Percentiles rank a stretch among this genome's conserved stretches.
Evolutionary conservation across 768 basidiomycete species (phyloP).

Genomic region (Psilocybe sp.): DNA sequence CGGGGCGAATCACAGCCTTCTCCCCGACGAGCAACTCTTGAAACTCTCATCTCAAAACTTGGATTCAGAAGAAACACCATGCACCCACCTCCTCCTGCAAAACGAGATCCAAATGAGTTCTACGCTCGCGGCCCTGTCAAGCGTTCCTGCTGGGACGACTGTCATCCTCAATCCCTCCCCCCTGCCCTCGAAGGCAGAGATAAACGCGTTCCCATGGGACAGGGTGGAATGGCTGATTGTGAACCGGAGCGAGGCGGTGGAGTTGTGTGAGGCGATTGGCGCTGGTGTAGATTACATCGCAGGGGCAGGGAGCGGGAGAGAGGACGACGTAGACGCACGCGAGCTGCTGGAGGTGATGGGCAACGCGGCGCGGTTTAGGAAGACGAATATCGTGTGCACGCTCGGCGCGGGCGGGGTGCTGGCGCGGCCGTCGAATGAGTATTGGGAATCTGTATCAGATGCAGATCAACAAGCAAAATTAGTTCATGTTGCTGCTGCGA

Average conservation of each 20-base stretch:
- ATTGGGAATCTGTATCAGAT: background rate
- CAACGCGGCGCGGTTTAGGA: conserved; percentile 21
- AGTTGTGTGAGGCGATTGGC: conserved; percentile 27
- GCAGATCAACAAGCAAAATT: conserved; percentile 15
- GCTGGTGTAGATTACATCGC: background rate
- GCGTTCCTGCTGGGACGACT: conserved; percentile 17
- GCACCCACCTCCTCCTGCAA: conserved; percentile 53
- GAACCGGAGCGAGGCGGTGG: conserved; percentile 49
- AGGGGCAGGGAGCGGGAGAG: too few relatives aligned
- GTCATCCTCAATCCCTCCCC: conserved; percentile 61
- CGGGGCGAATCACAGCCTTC: conserved; percentile 50
- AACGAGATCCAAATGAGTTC: conserved; percentile 52
- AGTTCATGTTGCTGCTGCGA: conserved; percentile 46
- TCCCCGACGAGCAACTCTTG: conserved; percentile 28
- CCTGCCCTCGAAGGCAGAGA: conserved; percentile 37
- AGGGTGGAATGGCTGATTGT: conserved; percentile 54
- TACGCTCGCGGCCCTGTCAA: conserved; percentile 34
- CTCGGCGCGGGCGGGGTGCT: conserved; percentile 51
- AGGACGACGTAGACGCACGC: conserved; percentile 4
- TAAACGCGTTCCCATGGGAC: conserved; percentile 46
- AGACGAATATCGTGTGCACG: conserved; percentile 54
- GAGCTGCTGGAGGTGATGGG: conserved; percentile 20
- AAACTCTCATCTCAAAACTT: too few relatives aligned
- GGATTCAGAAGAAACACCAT: conserved; percentile 23
- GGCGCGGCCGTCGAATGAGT: conserved; percentile 17